Percentiles rank a stretch among this genome's conserved stretches.
Evolutionary conservation across 495 filamentous ascomycete species (phyloP).

Genomic region (Hyaloscypha finlandica): DNA sequence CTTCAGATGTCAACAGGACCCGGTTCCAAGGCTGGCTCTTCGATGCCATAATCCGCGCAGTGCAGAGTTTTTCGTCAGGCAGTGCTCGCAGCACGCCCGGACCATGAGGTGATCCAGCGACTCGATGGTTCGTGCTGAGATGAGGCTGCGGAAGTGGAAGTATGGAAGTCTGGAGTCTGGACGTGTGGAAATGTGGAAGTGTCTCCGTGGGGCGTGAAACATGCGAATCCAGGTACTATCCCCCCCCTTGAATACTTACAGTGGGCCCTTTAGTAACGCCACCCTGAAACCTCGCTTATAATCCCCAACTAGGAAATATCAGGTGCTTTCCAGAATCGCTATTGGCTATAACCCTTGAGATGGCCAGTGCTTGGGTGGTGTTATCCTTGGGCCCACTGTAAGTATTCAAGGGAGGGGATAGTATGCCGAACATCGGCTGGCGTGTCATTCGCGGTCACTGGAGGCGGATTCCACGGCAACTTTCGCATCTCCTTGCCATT

Average conservation of each 20-base stretch:
- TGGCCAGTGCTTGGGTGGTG: no score
- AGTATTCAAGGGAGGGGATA: background rate
- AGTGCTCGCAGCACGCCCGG: no score
- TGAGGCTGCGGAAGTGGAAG: background rate
- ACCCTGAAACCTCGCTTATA: no score
- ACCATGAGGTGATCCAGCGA: background rate
- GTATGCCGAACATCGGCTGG: background rate
- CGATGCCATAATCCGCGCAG: no score
- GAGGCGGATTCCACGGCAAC: background rate
- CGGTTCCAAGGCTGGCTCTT: background rate
- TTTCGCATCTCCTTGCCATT: background rate
- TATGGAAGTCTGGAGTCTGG: background rate
- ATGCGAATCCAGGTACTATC: background rate
- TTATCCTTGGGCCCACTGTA: no score
- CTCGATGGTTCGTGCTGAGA: background rate
- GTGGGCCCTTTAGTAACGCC: no score
- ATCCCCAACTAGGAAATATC: no score
- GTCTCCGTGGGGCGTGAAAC: slow-evolving; percentile 2
- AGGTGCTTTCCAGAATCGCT: no score
- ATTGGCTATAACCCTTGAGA: no score
- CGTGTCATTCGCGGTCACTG: background rate
- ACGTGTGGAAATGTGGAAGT: background rate
- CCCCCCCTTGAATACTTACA: no score
- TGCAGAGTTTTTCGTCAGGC: no score
- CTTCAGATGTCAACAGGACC: background rate